Base-by-base conservation (phyloP, 352 stramenopile genomes). In the Globisporangium paddicum region DNA sequence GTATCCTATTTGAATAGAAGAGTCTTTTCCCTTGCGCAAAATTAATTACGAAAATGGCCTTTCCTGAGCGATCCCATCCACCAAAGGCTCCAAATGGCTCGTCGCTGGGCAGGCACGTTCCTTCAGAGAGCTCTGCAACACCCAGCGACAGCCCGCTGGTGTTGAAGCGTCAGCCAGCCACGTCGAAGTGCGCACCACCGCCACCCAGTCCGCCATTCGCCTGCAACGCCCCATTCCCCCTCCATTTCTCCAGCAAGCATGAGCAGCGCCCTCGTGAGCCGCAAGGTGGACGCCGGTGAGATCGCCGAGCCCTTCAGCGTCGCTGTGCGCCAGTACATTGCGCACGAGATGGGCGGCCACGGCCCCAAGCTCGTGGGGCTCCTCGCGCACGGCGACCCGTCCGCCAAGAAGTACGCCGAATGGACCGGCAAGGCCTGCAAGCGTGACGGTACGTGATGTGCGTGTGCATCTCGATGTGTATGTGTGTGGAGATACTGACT, bases 331-430 rank as follows among this genome's bases (percentile, higher is more conserved):
- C 56, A 82, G 56, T 90, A 92, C 71, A 94, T 97, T 42, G 58
- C 76, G 53, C 64, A 82, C 38, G 76, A 91, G 49, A 87, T 94
- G 69, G 70, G 64, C 52, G 85, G 86, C 50, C 69, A 89, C 34
- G 87, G 87, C 41, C 88, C 89, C 30, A 94, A 93, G 66, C 78
- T 97, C 42, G 86, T 97, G 42, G 89, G 86, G 8, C 75, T 99
- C 52, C 74, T 99, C 42, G 96, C 96, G 28, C 98, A 98, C 69
- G 94, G 89, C 44, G 96, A 99, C 69, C 93, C 92, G 13, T 82
- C 95, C 16, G 96, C 95, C 48, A 90, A 91, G 58, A 96, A 98
- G 68, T 99, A 99, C 72, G 96, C 96, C 51, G 92, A 98, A 75
- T 99, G 96, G 96, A 99, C 96, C 8, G 90, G 93, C 58, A 96